These are phyloP conservation scores for Candida khao-thaluensis DNA, from an alignment of 805 yeast species.

Conservation along the genomic window DNA sequence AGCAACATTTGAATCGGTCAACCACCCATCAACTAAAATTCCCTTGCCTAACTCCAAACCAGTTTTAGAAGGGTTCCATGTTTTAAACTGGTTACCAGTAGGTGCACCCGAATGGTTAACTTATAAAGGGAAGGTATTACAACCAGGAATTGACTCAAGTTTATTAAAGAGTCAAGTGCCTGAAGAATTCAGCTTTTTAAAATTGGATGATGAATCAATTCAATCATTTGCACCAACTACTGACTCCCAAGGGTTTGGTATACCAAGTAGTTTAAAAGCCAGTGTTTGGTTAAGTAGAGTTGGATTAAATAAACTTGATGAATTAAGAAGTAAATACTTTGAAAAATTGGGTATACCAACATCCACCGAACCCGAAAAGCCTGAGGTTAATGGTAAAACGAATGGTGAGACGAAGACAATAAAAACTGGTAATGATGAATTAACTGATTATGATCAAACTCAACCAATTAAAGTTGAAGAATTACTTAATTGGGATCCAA, in stretches of 20 bases:
- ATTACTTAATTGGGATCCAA: constrained; percentile 38
- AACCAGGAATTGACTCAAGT: constrained; percentile 29
- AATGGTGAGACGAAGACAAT: constrained; percentile 5
- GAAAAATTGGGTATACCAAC: constrained; percentile 13
- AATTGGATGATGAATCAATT: constrained; percentile 22
- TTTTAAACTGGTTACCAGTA: constrained; percentile 46
- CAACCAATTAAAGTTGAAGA: constrained; percentile 18
- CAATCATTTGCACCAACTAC: constrained; percentile 37
- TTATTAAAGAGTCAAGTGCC: constrained; percentile 24
- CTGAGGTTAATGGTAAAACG: constrained; percentile 9
- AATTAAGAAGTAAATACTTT: constrained; percentile 22
- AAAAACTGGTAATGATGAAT: constrained; percentile 10
- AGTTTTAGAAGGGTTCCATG: constrained; percentile 41
- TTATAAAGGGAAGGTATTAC: constrained; percentile 24
- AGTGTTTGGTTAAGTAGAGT: constrained; percentile 42
- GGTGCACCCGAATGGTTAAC: constrained; percentile 43
- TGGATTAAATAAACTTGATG: constrained; percentile 31
- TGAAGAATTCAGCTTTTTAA: constrained; percentile 18
- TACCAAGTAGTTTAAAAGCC: constrained; percentile 30
- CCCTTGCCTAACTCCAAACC: constrained; percentile 33
- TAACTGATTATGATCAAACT: constrained; percentile 13
- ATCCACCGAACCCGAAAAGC: constrained; percentile 8
- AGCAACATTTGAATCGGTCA: constrained; percentile 29
- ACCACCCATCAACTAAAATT: constrained; percentile 31
- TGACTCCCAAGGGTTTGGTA: constrained; percentile 35